These are phyloP conservation scores for Adiantum capillusveneris DNA, from an alignment of 75 land plant species.

Conservation along the genomic window DNA sequence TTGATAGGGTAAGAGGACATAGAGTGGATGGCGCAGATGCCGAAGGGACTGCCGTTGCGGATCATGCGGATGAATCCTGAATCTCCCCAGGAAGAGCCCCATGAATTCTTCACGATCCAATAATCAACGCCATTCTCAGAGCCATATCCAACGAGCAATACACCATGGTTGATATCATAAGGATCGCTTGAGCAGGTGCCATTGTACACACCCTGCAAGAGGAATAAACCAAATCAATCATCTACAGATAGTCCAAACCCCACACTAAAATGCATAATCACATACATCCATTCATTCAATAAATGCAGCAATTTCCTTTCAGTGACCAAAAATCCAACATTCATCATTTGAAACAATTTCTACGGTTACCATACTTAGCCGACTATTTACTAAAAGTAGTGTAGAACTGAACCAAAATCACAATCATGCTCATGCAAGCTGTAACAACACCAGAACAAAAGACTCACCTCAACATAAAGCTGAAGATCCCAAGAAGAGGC, in stretches of 20 bases:
- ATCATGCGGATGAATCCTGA: conserved; percentile 60
- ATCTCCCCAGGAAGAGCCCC: conserved; percentile 78
- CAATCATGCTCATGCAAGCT: too few species aligned
- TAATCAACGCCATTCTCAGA: conserved; percentile 51
- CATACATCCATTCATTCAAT: too few species aligned
- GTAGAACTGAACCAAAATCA: too few species aligned
- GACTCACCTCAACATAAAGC: conserved; percentile 46
- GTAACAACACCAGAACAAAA: too few species aligned
- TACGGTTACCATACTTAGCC: too few species aligned
- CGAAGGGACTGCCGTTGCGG: conserved; percentile 28
- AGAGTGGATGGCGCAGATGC: conserved; percentile 66
- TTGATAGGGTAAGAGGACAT: conserved; percentile 76
- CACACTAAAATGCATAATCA: too few species aligned
- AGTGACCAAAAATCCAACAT: background rate
- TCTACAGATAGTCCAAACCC: too few species aligned
- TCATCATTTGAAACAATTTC: too few species aligned
- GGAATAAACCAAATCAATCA: too few species aligned
- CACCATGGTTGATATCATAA: conserved; percentile 58
- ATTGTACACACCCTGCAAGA: conserved; percentile 36
- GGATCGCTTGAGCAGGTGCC: conserved; percentile 24
- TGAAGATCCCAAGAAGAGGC: conserved; percentile 54
- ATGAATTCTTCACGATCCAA: conserved; percentile 87
- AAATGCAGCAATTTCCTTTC: background rate
- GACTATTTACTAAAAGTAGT: too few species aligned
- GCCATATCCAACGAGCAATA: conserved; percentile 64